Percentiles rank a stretch among this genome's conserved stretches.
Evolutionary conservation across 2,329 filamentous ascomycete species (phyloP).

Genomic region (Penicillium sp.): DNA sequence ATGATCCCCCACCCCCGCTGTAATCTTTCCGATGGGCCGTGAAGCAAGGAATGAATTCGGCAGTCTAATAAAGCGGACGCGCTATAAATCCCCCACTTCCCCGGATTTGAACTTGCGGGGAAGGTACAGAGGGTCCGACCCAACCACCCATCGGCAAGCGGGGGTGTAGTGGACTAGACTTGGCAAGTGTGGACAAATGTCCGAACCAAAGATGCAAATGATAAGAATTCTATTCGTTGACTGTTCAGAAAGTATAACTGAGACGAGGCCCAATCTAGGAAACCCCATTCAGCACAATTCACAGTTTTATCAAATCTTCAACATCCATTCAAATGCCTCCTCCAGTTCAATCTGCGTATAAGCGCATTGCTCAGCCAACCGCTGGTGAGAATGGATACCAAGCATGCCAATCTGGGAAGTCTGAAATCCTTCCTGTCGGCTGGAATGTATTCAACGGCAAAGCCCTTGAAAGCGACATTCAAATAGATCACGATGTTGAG

Average conservation of each 20-base stretch:
- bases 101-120: no score
- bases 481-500: constrained; percentile 48
- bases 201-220: no score
- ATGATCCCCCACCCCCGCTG: no score
- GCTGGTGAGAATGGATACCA: constrained; percentile 45
- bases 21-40: no score
- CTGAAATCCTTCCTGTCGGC: constrained; percentile 41
- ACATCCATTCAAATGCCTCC: constrained; percentile 28
- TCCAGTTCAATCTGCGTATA: constrained; percentile 31
- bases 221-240: no score
- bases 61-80: no score
- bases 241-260: no score
- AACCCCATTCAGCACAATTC: no score
- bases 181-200: neutral
- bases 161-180: neutral
- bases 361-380: constrained; percentile 28
- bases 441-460: constrained; percentile 41
- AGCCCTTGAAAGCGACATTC: constrained; percentile 39
- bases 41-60: no score
- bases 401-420: constrained; percentile 40
- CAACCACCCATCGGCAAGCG: neutral
- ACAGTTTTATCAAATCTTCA: neutral
- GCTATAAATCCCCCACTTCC: no score
- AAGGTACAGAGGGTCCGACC: no score
- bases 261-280: no score